Conservation (phyloP, 805 yeast genomes). For the Candida montana region DNA sequence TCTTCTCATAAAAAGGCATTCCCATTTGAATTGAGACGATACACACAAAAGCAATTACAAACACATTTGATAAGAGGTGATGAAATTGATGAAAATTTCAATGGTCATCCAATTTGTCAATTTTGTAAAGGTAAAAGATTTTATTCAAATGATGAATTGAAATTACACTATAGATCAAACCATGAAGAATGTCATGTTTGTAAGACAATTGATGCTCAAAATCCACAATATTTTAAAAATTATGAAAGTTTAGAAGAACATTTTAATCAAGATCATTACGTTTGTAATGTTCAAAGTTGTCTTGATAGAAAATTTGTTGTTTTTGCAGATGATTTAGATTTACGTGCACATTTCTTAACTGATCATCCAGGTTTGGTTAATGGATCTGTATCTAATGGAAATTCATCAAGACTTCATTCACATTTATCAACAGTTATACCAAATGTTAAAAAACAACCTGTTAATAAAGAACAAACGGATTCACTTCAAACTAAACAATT, state of each 20-base stretch:
- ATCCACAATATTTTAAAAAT: conserved; percentile 72
- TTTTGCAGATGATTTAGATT: conserved; percentile 77
- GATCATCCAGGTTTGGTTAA: conserved; percentile 74
- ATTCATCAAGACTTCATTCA: conserved; percentile 41
- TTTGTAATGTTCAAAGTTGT: conserved; percentile 73
- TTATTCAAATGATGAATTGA: conserved; percentile 85
- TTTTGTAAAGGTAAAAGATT: conserved; percentile 72
- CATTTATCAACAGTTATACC: conserved; percentile 57
- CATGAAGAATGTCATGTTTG: conserved; percentile 93
- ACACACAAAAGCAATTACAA: conserved; percentile 54
- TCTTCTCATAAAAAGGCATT: conserved; percentile 72
- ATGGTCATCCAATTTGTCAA: conserved; percentile 85
- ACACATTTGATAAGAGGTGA: conserved; percentile 75
- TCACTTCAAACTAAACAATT: conserved; percentile 41
- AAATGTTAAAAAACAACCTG: conserved; percentile 11
- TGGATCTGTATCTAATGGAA: too few species aligned
- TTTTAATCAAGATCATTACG: conserved; percentile 67
- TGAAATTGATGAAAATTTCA: conserved; percentile 52
- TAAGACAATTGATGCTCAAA: conserved; percentile 55
- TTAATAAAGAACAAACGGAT: conserved; percentile 28
- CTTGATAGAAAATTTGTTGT: conserved; percentile 89
- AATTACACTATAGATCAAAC: conserved; percentile 69
- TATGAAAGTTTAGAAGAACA: conserved; percentile 73
- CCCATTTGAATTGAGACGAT: conserved; percentile 61
- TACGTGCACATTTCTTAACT: conserved; percentile 80